These are phyloP conservation scores for Saccharomyces uvarum DNA, from an alignment of 1,139 yeast species.

Conservation along the genomic window DNA sequence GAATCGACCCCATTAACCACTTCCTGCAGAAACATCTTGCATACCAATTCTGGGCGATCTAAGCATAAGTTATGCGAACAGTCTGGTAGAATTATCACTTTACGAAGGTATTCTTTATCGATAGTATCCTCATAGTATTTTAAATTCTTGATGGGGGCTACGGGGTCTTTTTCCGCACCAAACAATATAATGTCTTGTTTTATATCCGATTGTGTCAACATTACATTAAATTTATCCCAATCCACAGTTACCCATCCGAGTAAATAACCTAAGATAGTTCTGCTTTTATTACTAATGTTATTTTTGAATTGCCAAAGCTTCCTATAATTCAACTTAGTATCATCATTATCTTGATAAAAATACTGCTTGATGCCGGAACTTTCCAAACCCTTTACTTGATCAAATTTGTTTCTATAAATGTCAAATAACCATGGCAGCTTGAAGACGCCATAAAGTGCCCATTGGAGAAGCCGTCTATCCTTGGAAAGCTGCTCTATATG, in stretches of 20 bases:
- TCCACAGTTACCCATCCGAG: conserved; percentile 26
- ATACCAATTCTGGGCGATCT: conserved; percentile 14
- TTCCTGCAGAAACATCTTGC: conserved; percentile 7
- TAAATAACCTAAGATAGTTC: conserved; percentile 25
- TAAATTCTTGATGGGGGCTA: conserved; percentile 14
- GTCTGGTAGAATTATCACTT: conserved; percentile 3
- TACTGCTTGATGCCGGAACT: conserved; percentile 29
- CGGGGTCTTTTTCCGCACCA: conserved; percentile 17
- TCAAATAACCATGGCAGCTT: conserved; percentile 24
- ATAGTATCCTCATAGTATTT: conserved; percentile 7
- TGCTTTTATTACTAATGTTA: conserved; percentile 26
- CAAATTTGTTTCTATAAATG: conserved; percentile 25
- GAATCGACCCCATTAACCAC: neutral
- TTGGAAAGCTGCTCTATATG: conserved; percentile 13
- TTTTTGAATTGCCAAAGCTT: conserved; percentile 26
- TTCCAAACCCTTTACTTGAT: conserved; percentile 26
- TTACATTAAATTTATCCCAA: conserved; percentile 14
- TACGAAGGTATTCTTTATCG: conserved; percentile 5
- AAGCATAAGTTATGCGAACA: conserved; percentile 23
- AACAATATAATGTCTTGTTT: conserved; percentile 8
- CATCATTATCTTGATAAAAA: conserved; percentile 14
- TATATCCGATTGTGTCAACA: neutral
- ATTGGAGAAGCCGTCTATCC: conserved; percentile 11
- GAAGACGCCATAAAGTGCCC: conserved; percentile 12
- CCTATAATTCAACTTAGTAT: conserved; percentile 12